Conservation (phyloP, 345 rosid genomes). For the Kernera saxatilis region DNA sequence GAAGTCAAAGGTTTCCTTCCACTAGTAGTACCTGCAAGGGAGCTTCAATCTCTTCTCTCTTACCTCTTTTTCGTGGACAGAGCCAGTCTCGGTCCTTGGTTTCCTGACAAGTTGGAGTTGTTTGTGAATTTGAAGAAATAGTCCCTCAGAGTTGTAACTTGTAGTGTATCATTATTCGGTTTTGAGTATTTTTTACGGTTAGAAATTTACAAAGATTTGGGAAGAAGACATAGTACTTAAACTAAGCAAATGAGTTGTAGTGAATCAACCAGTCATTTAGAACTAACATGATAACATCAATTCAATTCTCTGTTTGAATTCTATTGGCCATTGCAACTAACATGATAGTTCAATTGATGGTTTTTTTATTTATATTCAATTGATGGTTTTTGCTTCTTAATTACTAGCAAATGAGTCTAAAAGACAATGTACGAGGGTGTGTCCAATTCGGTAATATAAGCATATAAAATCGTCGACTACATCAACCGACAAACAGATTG, state of each 20-base stretch:
- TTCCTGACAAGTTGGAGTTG: neutral
- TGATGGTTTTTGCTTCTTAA: no score
- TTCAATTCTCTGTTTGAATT: no score
- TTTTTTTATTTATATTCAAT: no score
- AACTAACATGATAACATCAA: no score
- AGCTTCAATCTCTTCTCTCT: slow-evolving; percentile 20
- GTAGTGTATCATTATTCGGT: neutral
- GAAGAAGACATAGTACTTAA: neutral
- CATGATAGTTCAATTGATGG: no score
- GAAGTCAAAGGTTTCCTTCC: slow-evolving; percentile 14
- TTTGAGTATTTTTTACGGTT: neutral
- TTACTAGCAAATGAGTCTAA: neutral
- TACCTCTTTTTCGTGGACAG: slow-evolving; percentile 22
- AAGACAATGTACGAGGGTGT: no score
- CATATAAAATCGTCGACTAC: neutral
- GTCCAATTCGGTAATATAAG: neutral
- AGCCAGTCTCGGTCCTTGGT: slow-evolving; percentile 11
- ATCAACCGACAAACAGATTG: neutral
- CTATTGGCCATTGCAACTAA: no score
- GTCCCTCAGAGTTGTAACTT: neutral
- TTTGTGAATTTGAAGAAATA: neutral
- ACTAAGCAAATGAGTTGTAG: neutral
- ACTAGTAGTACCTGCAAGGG: slow-evolving; percentile 22
- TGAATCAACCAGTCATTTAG: no score
- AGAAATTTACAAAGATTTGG: neutral